Conservation (phyloP, 495 filamentous ascomycete species). For the Trichoderma reesei region DNA sequence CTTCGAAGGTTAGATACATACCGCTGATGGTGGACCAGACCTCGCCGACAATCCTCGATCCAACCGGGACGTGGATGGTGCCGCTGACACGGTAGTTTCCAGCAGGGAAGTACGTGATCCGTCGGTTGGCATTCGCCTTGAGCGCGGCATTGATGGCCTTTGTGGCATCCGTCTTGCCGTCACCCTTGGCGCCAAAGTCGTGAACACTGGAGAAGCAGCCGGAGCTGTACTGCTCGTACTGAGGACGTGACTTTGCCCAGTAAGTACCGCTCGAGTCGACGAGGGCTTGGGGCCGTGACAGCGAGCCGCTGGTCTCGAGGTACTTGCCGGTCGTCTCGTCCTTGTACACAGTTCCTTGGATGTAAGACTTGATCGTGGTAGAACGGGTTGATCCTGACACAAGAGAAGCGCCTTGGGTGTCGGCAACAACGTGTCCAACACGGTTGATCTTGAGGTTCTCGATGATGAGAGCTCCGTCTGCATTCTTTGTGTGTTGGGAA, state of each 20-base stretch:
- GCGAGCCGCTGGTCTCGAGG: background rate
- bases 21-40: conserved; percentile 29
- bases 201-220: conserved; percentile 13
- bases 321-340: background rate
- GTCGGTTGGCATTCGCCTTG: conserved; percentile 25
- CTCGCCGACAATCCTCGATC: conserved; percentile 41
- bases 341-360: conserved; percentile 26
- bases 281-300: conserved; percentile 18
- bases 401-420: conserved; percentile 37
- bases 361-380: conserved; percentile 37
- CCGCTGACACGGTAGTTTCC: conserved; percentile 37
- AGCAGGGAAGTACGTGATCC: conserved; percentile 35
- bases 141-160: conserved; percentile 31
- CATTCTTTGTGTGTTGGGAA: background rate
- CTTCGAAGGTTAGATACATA: conserved; percentile 17
- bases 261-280: conserved; percentile 24
- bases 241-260: conserved; percentile 30
- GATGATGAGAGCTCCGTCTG: conserved; percentile 64
- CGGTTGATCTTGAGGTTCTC: conserved; percentile 63
- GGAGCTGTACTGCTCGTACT: conserved; percentile 38
- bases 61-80: conserved; percentile 44
- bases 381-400: conserved; percentile 43
- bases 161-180: conserved; percentile 24
- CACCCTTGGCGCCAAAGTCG: conserved; percentile 11
- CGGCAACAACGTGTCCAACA: conserved; percentile 40